Percentiles rank a stretch among this genome's conserved stretches.
Conservation (phyloP, 139 green algal species). For the Chlamydomonas schloesseri region DNA sequence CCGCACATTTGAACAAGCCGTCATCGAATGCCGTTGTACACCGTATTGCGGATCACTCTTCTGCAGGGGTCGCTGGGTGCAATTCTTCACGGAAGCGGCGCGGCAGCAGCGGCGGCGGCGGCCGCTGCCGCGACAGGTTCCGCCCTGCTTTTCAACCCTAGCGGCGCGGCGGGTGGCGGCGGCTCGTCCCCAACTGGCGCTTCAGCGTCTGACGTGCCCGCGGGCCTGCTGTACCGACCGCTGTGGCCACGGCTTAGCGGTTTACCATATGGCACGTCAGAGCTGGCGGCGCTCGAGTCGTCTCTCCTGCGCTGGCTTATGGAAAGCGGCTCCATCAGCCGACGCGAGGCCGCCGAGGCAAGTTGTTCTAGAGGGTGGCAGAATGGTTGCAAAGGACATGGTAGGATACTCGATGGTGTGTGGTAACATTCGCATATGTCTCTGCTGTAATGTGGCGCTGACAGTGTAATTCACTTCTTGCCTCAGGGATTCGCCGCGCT, state of each 20-base stretch:
- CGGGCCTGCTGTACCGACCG: slow-evolving; percentile 24
- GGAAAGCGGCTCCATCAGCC: slow-evolving; percentile 42
- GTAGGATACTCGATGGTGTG: neutral
- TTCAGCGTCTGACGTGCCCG: neutral
- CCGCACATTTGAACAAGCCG: no score
- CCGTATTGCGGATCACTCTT: no score
- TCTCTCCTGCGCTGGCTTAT: slow-evolving; percentile 45
- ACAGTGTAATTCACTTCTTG: neutral
- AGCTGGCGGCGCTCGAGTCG: slow-evolving; percentile 34
- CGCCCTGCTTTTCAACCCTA: neutral
- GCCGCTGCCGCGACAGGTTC: neutral
- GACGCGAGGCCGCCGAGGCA: slow-evolving; percentile 9
- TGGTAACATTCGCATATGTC: neutral
- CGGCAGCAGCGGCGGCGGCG: neutral
- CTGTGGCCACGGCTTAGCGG: slow-evolving; percentile 22
- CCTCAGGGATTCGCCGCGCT: slow-evolving; percentile 39
- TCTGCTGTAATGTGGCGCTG: neutral
- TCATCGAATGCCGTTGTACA: no score
- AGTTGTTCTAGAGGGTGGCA: neutral
- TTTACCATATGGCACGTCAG: slow-evolving; percentile 14
- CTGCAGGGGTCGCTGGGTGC: neutral
- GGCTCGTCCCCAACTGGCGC: neutral
- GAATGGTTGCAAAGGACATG: neutral
- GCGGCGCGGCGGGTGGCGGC: neutral
- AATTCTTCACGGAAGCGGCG: neutral